Percentiles rank a stretch among this genome's conserved stretches.
Evolutionary conservation across 2,329 filamentous ascomycete species (phyloP).

Genomic region (Clonostachys byssicola): DNA sequence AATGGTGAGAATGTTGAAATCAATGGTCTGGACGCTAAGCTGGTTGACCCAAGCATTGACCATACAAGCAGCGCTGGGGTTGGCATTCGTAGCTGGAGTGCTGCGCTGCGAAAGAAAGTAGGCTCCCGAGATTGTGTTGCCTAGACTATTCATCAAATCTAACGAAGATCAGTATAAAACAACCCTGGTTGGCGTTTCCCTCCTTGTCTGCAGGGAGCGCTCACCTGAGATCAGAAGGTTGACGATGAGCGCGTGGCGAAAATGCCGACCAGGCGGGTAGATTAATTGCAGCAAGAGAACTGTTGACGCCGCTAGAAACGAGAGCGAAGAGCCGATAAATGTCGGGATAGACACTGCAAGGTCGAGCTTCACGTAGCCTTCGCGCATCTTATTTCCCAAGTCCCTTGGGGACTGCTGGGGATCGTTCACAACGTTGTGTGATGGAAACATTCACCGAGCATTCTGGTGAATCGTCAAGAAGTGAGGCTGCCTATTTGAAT

Average conservation of each 20-base stretch:
- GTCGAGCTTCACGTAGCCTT: constrained; percentile 1
- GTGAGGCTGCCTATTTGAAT: too few species aligned
- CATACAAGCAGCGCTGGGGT: constrained; percentile 1
- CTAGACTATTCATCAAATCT: constrained; percentile 7
- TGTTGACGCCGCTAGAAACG: constrained; percentile 5
- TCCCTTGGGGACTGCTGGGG: too few species aligned
- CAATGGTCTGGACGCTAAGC: constrained; percentile 2
- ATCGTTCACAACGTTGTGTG: too few species aligned
- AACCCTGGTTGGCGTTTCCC: not conserved
- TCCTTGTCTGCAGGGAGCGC: not conserved
- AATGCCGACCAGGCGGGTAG: constrained; percentile 4
- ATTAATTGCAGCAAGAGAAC: constrained; percentile 5
- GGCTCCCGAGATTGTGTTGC: constrained; percentile 3
- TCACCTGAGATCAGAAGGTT: constrained; percentile 4
- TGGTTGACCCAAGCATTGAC: constrained; percentile 4
- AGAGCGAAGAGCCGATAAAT: constrained; percentile 5
- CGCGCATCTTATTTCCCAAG: too few species aligned
- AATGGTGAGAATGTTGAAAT: constrained; percentile 3
- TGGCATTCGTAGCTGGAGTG: not conserved
- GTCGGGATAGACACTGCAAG: constrained; percentile 5
- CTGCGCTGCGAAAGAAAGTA: constrained; percentile 1
- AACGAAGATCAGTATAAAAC: not conserved
- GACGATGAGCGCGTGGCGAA: constrained; percentile 4
- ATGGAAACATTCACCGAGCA: too few species aligned
- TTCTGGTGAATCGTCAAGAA: too few species aligned